A percentile compares a stretch with the other conserved stretches of the same genome.
phyloP scores from a whole-genome alignment of 2,329 filamentous ascomycete species.

The Trichoderma harzianum region DNA sequence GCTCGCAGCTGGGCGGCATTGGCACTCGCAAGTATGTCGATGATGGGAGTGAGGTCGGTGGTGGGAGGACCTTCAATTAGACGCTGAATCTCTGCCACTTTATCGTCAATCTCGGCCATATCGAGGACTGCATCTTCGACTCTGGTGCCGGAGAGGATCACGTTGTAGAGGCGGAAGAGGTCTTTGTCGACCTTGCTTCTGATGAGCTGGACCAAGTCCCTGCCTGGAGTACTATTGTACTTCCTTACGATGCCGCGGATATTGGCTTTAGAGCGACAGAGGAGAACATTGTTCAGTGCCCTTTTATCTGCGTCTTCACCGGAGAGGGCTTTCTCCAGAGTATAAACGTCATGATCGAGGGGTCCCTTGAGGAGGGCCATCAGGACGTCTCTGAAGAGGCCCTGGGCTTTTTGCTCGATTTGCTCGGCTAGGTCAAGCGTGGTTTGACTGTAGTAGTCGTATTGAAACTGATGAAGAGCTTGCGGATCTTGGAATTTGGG shows the following conservation, averaged over 20 bases:
- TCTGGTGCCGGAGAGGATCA: conserved; percentile 29
- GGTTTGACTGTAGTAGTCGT: conserved; percentile 25
- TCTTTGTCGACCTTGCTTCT: conserved; percentile 32
- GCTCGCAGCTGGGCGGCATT: conserved; percentile 33
- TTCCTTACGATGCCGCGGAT: conserved; percentile 32
- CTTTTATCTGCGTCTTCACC: conserved; percentile 33
- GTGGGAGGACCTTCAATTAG: conserved; percentile 33
- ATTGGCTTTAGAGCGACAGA: conserved; percentile 37
- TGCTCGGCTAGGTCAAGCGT: neutral
- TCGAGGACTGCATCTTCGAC: conserved; percentile 29
- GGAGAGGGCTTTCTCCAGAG: conserved; percentile 31
- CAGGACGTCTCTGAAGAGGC: conserved; percentile 13
- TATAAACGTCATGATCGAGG: conserved; percentile 31
- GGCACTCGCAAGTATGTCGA: conserved; percentile 31
- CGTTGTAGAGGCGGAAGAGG: conserved; percentile 33
- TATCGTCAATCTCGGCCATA: conserved; percentile 32
- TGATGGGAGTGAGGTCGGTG: conserved; percentile 29
- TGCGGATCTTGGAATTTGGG: conserved; percentile 34
- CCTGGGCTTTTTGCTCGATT: conserved; percentile 27
- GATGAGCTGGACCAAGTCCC: conserved; percentile 31
- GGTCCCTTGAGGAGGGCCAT: conserved; percentile 32
- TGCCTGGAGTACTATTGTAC: conserved; percentile 29
- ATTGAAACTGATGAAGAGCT: conserved; percentile 31
- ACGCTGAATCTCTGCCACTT: conserved; percentile 33
- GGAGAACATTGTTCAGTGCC: conserved; percentile 28